A percentile compares a stretch with the other conserved stretches of the same genome.
These are phyloP conservation scores for Lepidium aucheri DNA, from an alignment of 345 rosid genomes.

Conservation along the genomic window DNA sequence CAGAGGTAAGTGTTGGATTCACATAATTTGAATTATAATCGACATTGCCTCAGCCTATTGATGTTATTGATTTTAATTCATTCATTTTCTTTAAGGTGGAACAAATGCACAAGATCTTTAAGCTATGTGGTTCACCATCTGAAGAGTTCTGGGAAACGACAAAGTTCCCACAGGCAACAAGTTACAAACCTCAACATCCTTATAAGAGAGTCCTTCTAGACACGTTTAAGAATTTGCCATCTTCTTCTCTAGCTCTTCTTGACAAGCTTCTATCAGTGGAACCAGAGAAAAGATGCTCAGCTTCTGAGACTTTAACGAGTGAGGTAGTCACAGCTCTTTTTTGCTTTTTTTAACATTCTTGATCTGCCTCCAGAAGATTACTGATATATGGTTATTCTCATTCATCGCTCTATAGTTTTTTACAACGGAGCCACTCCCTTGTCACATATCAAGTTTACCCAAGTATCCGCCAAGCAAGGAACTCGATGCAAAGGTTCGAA, in stretches of 20 bases:
- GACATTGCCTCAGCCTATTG: not conserved
- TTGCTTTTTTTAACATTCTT: not conserved
- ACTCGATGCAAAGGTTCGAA: conserved; percentile 53
- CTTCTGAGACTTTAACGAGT: conserved; percentile 47
- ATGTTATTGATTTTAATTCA: not conserved
- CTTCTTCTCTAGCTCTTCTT: conserved; percentile 44
- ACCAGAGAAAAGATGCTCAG: conserved; percentile 58
- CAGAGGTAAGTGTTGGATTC: conserved; percentile 46
- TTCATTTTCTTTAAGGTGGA: conserved; percentile 49
- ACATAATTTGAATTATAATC: not conserved
- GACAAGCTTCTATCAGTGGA: conserved; percentile 68
- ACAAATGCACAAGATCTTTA: conserved; percentile 92
- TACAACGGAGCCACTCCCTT: conserved; percentile 50
- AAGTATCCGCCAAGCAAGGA: conserved; percentile 82
- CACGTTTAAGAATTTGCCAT: conserved; percentile 48
- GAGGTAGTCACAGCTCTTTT: conserved; percentile 35
- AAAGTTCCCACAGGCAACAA: conserved; percentile 60
- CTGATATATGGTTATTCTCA: not conserved
- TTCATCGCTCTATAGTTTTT: conserved; percentile 46
- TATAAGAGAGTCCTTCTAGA: conserved; percentile 53
- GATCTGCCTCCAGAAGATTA: not conserved
- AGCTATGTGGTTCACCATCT: conserved; percentile 86
- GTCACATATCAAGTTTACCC: conserved; percentile 60
- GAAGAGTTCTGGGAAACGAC: conserved; percentile 74
- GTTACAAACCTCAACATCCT: conserved; percentile 64